Evolutionary conservation across 768 basidiomycete genomes (phyloP), one percentile per base, ranked within the genome.

Genomic region (Mycena sanguinolenta): DNA sequence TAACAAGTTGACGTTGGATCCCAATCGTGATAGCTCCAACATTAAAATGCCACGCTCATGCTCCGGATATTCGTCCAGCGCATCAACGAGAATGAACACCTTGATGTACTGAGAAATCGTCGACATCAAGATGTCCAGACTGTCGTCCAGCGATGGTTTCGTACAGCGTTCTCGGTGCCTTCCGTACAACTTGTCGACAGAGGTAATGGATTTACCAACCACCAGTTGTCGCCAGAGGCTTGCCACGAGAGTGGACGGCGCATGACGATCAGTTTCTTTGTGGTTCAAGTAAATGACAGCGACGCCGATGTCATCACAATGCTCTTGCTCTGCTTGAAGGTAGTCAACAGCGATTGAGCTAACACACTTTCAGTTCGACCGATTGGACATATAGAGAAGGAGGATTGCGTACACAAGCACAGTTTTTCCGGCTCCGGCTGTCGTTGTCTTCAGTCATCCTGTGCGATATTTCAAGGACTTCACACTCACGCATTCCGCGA

Each of bases 231-330:
- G 38, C 65, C 65, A 67, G 3, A 67, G 19, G 17, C 44, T 58
- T 4, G 54, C 65, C 19, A 67, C 30, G 10, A 67, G 30, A 23
- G 36, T 34, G 2, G 39, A 34, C 25, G 55, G 58, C 8, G 58
- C 21, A 28, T 67, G 66, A 13, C 30, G 21, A 8, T 58, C 66
- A 0, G 46, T 59, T 25, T 67, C 66, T 34, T 60, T 59, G 58
- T 67, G 58, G 53, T 67, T 67, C 46, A 67, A 44, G 52, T 67
- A 67, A 32, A 58, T 52, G 12, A 49, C 39, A 9, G 65, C 65
- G 5, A 67, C 65, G 13, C 65, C 57, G 6, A 23, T 17, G 34
- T 10, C 27, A 23, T 38, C 21, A 34, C 39, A 17, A 10, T 59
- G n/a, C n/a, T n/a, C 42, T 3, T 13, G 23, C 4, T 25, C 19